Conservation (phyloP, 805 yeast species). For the Ogataea parapolymorpha region DNA sequence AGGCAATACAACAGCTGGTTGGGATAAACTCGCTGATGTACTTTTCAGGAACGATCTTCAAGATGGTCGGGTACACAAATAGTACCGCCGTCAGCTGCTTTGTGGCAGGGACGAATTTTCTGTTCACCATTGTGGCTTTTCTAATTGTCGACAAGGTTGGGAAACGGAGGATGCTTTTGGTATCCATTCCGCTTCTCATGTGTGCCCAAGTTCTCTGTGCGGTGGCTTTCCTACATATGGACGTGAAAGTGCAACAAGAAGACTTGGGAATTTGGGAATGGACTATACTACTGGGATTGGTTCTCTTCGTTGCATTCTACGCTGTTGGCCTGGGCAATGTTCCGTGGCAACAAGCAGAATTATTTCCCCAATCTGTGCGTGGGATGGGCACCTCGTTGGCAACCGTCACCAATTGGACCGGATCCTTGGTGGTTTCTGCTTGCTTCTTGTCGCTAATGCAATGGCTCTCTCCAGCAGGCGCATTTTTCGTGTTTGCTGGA, state of each 20-base stretch:
- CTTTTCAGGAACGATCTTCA: constrained; percentile 52
- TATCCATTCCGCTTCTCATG: constrained; percentile 46
- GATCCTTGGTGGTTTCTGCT: constrained; percentile 50
- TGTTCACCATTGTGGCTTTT: constrained; percentile 48
- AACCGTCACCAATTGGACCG: constrained; percentile 45
- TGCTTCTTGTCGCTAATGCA: constrained; percentile 53
- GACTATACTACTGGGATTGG: constrained; percentile 43
- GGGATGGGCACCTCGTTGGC: constrained; percentile 43
- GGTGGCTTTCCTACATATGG: constrained; percentile 45
- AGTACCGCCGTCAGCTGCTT: constrained; percentile 53
- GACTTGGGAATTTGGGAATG: constrained; percentile 42
- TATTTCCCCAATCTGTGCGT: constrained; percentile 53
- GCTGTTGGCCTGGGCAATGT: constrained; percentile 55
- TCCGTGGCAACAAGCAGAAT: constrained; percentile 59
- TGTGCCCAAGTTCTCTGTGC: constrained; percentile 47
- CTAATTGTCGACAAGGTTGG: constrained; percentile 50
- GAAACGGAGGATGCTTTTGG: constrained; percentile 44
- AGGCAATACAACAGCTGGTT: constrained; percentile 54
- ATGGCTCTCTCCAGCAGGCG: constrained; percentile 49
- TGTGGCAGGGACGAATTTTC: constrained; percentile 54
- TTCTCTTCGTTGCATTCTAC: constrained; percentile 48
- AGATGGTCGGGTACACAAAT: constrained; percentile 50
- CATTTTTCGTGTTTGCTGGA: constrained; percentile 44
- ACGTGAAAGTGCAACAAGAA: constrained; percentile 31
- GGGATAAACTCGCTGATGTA: constrained; percentile 59